phyloP scores from a whole-genome alignment of 75 land plant genomes.

The Picea sitchensis region DNA sequence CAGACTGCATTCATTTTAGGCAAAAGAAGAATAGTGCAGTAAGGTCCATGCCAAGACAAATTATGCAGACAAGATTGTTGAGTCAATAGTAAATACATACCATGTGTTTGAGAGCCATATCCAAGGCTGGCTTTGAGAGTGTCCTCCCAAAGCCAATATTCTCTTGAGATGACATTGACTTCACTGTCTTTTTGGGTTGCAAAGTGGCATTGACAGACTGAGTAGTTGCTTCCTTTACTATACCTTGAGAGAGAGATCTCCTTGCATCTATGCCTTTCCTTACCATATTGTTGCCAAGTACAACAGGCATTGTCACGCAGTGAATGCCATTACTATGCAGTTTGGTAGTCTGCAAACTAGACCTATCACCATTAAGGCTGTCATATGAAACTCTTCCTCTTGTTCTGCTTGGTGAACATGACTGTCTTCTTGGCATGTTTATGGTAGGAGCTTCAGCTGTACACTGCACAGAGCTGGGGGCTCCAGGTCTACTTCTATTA shows the following conservation, averaged over 20 bases:
- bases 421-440: constrained; percentile 34
- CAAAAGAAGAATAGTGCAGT: background rate
- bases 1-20: background rate
- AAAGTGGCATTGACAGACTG: constrained; percentile 7
- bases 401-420: constrained; percentile 36
- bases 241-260: constrained; percentile 13
- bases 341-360: constrained; percentile 4
- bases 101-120: constrained; percentile 86
- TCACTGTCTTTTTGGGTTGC: constrained; percentile 11
- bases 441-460: constrained; percentile 3
- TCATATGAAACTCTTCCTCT: constrained; percentile 19
- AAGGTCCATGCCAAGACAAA: background rate
- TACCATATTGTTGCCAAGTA: constrained; percentile 35
- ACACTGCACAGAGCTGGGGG: constrained; percentile 3
- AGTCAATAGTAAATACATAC: constrained; percentile 26
- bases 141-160: constrained; percentile 69
- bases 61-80: background rate
- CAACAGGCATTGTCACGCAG: constrained; percentile 1
- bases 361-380: constrained; percentile 5
- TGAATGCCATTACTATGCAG: constrained; percentile 1
- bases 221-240: constrained; percentile 1
- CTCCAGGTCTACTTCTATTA: constrained; percentile 27
- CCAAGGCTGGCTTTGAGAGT: constrained; percentile 66
- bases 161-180: constrained; percentile 34
- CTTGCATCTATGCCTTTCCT: constrained; percentile 47